Evolutionary conservation across 495 filamentous ascomycete species (phyloP), one percentile per base, ranked within the genome.

Genomic region (Monascus purpureus): DNA sequence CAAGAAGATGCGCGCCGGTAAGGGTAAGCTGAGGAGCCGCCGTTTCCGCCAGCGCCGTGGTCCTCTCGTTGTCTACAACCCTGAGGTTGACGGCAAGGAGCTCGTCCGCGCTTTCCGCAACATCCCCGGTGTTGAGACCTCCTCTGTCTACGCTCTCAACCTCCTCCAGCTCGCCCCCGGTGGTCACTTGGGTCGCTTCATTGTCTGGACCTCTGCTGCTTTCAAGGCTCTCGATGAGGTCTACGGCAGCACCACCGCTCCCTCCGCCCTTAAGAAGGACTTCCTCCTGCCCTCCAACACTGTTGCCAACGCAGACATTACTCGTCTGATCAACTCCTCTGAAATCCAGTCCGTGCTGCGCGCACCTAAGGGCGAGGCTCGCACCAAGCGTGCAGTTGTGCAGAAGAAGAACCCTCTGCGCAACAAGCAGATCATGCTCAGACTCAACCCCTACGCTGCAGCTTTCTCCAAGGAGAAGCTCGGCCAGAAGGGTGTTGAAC

Each of bases 341-440:
- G 90, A 97, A 72, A 80, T 96, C 58, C 90, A 97, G 75, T 77
- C 74, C 57, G 86, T 95, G 31, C 73, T 96, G 40, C 73, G 79
- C 32, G 80, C 77, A 24, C 83, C 85, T 49, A 86, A 82, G 72
- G 92, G 92, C 43, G 79, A 81, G 46, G 68, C 85, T 49, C 67
- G 73, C 49, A 90, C 85, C 63, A 95, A 95, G 84, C 82, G 90
- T 47, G 65, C 67, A 46, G 57, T 68, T 50, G 82, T 93, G 36
- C 86, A 93, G 74, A 97, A 97, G 86, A 94, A 94, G 84, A 96
- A 97, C 73, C 92, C 90, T 54, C 81, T 97, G 39, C 70, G 68
- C 66, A 97, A 97, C 77, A 92, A 81, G 73, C 92, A 96, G 70
- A 75, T 97, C 37, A 71, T 93, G 63, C 79, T 95, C 52, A 75